phyloP scores from a whole-genome alignment of 73 alveolate genomes.

The Symbiodinium natans region DNA sequence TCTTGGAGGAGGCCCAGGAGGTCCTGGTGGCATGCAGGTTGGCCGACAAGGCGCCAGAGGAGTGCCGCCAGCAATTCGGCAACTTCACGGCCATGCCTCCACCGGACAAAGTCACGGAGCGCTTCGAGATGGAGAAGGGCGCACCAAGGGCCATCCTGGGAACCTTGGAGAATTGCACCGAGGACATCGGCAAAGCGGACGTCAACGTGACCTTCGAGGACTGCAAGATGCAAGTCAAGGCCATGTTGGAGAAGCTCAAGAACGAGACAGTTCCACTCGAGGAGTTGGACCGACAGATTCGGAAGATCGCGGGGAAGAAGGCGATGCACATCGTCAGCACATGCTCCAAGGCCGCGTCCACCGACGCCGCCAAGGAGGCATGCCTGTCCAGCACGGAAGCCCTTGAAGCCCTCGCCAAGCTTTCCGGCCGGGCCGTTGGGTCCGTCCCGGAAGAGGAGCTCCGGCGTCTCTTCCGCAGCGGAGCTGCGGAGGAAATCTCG shows the following conservation, averaged over 20 bases:
- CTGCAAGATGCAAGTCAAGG: neutral
- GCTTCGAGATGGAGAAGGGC: conserved; percentile 19
- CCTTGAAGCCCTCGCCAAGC: neutral
- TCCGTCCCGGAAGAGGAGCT: conserved; percentile 17
- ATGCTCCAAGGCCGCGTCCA: neutral
- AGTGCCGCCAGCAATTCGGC: neutral
- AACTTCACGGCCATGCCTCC: neutral
- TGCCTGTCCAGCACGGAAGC: neutral
- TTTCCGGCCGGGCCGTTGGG: neutral
- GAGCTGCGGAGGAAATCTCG: neutral
- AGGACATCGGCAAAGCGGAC: neutral
- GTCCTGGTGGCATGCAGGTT: conserved; percentile 13
- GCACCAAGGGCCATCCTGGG: neutral
- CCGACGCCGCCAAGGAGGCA: conserved; percentile 4
- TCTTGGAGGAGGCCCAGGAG: conserved; percentile 3
- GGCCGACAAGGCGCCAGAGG: neutral
- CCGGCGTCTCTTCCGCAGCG: neutral
- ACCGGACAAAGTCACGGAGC: neutral
- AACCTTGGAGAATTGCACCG: conserved; percentile 22
- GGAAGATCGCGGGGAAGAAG: conserved; percentile 6
- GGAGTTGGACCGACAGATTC: neutral
- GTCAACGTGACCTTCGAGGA: too few relatives aligned
- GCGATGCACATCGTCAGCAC: neutral
- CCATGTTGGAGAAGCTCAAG: neutral
- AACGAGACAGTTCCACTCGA: neutral